A percentile compares a stretch with the other conserved stretches of the same genome.
Conservation (phyloP, 768 basidiomycete species). For the Lactifluus subvellereus region DNA sequence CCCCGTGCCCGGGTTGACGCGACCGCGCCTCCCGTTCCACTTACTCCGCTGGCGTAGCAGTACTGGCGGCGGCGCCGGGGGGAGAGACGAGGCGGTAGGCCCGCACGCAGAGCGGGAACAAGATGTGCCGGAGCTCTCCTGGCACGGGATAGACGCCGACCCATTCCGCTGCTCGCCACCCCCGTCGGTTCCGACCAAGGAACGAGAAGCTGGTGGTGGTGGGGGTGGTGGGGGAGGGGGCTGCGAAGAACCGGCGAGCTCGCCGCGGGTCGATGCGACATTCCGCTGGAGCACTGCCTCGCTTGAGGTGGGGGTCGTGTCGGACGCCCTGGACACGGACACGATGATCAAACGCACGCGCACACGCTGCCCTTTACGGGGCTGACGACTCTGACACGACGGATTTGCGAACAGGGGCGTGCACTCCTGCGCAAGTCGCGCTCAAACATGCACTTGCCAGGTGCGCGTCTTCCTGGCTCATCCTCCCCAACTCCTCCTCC, state of each 20-base stretch:
- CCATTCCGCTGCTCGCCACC: constrained; percentile 20
- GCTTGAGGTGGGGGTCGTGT: background rate
- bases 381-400: constrained; percentile 7
- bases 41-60: constrained; percentile 14
- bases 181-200: constrained; percentile 8
- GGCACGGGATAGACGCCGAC: constrained; percentile 21
- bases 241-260: constrained; percentile 4
- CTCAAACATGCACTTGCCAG: constrained; percentile 9
- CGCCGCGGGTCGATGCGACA: constrained; percentile 14
- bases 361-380: background rate
- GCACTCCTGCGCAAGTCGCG: constrained; percentile 21
- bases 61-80: background rate
- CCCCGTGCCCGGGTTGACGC: background rate
- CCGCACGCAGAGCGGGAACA: background rate
- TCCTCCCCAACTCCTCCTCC: background rate
- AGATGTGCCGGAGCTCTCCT: constrained; percentile 15
- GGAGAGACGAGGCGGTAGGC: background rate
- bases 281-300: constrained; percentile 25
- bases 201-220: background rate
- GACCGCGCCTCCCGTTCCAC: constrained; percentile 5
- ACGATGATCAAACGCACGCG: background rate
- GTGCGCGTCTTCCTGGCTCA: background rate
- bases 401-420: constrained; percentile 17
- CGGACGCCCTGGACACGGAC: background rate
- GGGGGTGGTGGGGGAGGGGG: background rate